phyloP scores from a whole-genome alignment of 2,329 filamentous ascomycete genomes.

The Sarocladiaceae sp. region DNA sequence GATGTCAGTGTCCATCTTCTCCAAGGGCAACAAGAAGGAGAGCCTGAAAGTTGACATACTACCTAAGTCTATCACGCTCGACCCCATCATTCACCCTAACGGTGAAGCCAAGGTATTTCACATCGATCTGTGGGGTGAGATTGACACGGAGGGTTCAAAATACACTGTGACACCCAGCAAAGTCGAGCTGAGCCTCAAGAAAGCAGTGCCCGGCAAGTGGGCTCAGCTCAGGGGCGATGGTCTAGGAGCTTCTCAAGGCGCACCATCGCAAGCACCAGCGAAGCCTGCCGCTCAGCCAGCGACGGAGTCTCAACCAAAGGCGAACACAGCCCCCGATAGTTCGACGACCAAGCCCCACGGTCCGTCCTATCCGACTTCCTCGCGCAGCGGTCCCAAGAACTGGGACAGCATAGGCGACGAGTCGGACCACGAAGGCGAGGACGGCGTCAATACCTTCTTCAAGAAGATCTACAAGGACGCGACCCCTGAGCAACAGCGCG shows the following conservation, averaged over 20 bases:
- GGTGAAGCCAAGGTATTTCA: conserved; percentile 58
- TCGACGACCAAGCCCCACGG: conserved; percentile 11
- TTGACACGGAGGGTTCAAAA: conserved; percentile 56
- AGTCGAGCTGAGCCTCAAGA: conserved; percentile 68
- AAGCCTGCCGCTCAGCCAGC: neutral
- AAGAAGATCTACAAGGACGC: conserved; percentile 77
- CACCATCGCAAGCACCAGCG: conserved; percentile 11
- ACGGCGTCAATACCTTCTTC: conserved; percentile 76
- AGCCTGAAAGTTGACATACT: conserved; percentile 31
- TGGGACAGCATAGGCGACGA: conserved; percentile 72
- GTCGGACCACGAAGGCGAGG: conserved; percentile 50
- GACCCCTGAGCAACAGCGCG: conserved; percentile 72
- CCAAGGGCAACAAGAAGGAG: conserved; percentile 34
- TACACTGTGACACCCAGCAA: conserved; percentile 68
- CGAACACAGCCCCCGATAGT: conserved; percentile 1
- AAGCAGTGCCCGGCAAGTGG: conserved; percentile 66
- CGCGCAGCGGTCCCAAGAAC: conserved; percentile 74
- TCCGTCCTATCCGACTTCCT: conserved; percentile 79
- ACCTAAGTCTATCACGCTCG: conserved; percentile 19
- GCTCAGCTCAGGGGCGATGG: conserved; percentile 22
- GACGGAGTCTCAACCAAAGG: no score
- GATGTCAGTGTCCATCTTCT: conserved; percentile 35
- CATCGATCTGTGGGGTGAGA: conserved; percentile 57
- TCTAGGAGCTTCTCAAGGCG: neutral
- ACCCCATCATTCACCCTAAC: conserved; percentile 26